phyloP scores from a whole-genome alignment of 345 rosid genomes.

The Eutrema yunnanense region DNA sequence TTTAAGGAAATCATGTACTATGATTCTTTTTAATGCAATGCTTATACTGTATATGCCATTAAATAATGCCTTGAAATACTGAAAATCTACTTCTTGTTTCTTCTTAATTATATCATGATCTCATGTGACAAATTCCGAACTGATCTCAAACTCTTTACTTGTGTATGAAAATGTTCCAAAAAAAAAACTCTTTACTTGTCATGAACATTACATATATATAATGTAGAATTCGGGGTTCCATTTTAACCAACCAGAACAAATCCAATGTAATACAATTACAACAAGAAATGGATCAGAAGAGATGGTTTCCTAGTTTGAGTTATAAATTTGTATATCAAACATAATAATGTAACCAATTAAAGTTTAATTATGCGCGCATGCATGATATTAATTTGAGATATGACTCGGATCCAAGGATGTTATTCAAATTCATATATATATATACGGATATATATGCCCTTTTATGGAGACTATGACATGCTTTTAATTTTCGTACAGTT shows the following conservation, averaged over 20 bases:
- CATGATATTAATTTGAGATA: constrained; percentile 6
- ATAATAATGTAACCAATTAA: background rate
- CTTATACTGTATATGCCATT: background rate
- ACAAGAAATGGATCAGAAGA: background rate
- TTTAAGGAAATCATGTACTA: background rate
- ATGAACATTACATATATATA: background rate
- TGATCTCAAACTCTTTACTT: background rate
- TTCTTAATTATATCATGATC: background rate
- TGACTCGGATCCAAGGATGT: constrained; percentile 21
- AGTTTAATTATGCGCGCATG: constrained; percentile 2
- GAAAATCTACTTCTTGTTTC: background rate
- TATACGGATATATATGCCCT: background rate
- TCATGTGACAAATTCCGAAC: background rate
- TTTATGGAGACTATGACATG: constrained; percentile 21
- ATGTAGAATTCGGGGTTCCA: background rate
- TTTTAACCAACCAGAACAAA: background rate
- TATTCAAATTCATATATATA: background rate
- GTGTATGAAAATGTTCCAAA: too few species aligned
- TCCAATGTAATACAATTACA: background rate
- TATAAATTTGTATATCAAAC: background rate
- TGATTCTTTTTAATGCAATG: background rate
- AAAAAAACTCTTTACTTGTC: background rate
- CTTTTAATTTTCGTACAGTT: constrained; percentile 18
- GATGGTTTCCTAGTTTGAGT: background rate
- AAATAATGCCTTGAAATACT: background rate